Evolutionary conservation across 2,329 filamentous ascomycete genomes (phyloP), one percentile per base, ranked within the genome.

Genomic region (Alternaria ventricosa): DNA sequence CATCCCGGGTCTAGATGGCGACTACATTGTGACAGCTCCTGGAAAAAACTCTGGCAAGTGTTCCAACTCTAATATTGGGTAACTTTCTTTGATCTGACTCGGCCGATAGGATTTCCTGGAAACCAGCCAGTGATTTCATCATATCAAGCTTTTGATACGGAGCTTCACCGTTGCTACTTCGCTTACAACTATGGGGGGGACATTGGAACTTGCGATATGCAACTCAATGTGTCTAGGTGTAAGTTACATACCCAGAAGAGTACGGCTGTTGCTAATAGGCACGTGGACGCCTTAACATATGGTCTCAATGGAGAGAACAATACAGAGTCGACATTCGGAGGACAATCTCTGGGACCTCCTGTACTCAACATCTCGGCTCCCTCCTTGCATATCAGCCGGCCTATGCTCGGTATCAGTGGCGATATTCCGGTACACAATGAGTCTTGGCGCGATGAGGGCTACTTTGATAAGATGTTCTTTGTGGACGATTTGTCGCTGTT

Each of bases 351-450:
- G 11, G 6, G 20, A 12, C 12, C 59, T 6, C 64, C 66, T 6
- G 41, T 53, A 8, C 60, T 69, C 0, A 65, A 69, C 27, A 69
- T 69, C 5, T 61, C 64, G 13, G 30, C 47, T 5, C 55, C 46
- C 43, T 41, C 53, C 28, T 6, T 25, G 23, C 7, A 25, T 25
- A 25, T 25, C 23, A 6, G 23, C 23, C 23, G 7, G 23, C 23
- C 23, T 25, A 25, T 6, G 5, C 7, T 25, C 23, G 23, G 23
- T 6, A 6, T 6, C 7, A 25, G 5, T 25, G 23, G 23, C 23
- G 23, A 25, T 25, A 25, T 25, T 25, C 23, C 23, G 23, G 23
- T 25, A 25, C 23, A 25, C 23, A 25, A 25, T 25, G 23, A 25
- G 23, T 25, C 23, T 25, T 25, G 23, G 23, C 23, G 23, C 23